Base-by-base conservation (phyloP, 1,284 basidiomycete genomes). In the Ustilago bromivora region DNA sequence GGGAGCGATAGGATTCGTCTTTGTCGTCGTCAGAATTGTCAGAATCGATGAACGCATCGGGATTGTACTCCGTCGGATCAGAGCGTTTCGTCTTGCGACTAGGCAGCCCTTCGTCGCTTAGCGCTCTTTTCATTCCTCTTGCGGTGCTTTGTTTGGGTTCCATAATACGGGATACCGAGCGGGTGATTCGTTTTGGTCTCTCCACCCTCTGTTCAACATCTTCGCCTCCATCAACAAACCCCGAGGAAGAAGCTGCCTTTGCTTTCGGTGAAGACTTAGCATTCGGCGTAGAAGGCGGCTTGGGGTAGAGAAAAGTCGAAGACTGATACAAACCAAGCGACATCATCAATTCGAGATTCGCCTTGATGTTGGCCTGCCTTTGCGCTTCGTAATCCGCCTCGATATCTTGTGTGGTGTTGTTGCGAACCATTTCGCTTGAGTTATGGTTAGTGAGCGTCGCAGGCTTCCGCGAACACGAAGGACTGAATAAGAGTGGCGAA, bases 331-430 rank as follows among this genome's bases (percentile, higher is more conserved):
- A n/a, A 1, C 74, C 74, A 15, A 76, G 57, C 15, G 61, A 62
- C 54, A 60, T 68, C 66, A 76, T 71, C 9, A 76, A 62, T 62
- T 71, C 74, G 12, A 71, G 13, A n/a, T 71, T 71, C 4, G 64
- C 74, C 40, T 57, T 46, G 46, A 76, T 71, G 41, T 71, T 71
- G 35, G 61, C 68, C 23, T 58, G 58, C 0, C 68, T 53, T 35
- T 67, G 60, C 31, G 65, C 68, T 51, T 76, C 73, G 40, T 76
- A 76, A 34, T 71, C 73, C 9, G 59, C 52, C 7, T 38, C 58
- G 8, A 10, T 11, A 15, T 32, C 28, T 7, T 28, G 23, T 12
- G 15, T 23, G 49, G 28, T 32, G 28, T 40, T 41, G 10, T 47
- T 46, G 47, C 57, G 43, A 7, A 69, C 66, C 67, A 60, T 64